phyloP scores from a whole-genome alignment of 768 basidiomycete genomes.

The Boletus reticulatus region DNA sequence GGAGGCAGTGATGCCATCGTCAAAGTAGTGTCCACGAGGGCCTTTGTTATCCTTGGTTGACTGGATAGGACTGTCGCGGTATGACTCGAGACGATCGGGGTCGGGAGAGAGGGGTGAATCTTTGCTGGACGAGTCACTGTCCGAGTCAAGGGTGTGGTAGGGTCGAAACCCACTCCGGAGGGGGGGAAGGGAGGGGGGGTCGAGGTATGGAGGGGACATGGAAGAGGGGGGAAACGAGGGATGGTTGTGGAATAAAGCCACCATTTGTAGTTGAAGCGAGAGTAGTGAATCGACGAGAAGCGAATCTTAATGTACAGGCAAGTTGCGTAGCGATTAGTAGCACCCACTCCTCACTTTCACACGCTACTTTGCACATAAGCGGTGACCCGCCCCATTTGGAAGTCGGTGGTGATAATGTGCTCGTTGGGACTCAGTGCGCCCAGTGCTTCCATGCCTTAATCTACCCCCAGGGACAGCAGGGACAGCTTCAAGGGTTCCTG shows the following conservation, averaged over 20 bases:
- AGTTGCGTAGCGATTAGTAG: neutral
- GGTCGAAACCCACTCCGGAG: neutral
- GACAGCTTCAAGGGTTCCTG: too few relatives aligned
- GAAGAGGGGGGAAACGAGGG: neutral
- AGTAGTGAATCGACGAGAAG: conserved; percentile 2
- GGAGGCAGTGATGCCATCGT: conserved; percentile 14
- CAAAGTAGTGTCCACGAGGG: conserved; percentile 21
- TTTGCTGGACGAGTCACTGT: conserved; percentile 7
- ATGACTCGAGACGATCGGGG: neutral
- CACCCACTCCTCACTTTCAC: neutral
- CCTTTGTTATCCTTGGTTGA: conserved; percentile 15
- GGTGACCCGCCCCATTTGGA: too few relatives aligned
- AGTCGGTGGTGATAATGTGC: too few relatives aligned
- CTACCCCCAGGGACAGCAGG: too few relatives aligned
- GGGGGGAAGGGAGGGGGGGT: neutral
- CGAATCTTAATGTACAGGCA: too few relatives aligned
- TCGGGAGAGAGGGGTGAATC: conserved; percentile 1
- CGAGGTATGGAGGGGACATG: neutral
- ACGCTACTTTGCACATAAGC: neutral
- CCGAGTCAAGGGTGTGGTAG: conserved; percentile 11
- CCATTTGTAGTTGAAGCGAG: conserved; percentile 12
- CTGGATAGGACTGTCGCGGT: conserved; percentile 8
- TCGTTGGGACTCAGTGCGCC: too few relatives aligned
- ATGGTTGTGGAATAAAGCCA: neutral
- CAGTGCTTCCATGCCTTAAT: too few relatives aligned